phyloP scores from a whole-genome alignment of 2,329 filamentous ascomycete species.

The Pyrenophora seminiperda region DNA sequence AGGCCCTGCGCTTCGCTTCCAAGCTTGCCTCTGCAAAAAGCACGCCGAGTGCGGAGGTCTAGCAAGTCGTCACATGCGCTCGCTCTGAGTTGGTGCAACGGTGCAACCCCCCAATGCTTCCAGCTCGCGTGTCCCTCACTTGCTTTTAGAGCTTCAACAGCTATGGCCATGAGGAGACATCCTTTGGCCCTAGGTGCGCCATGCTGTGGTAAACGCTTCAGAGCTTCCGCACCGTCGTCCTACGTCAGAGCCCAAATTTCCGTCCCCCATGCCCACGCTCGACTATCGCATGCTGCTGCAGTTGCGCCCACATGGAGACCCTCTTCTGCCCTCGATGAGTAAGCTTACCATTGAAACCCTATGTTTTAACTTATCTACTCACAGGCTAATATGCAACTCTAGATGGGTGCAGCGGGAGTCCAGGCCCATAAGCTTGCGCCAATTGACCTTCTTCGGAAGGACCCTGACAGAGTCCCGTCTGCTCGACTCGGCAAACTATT shows the following conservation, averaged over 20 bases:
- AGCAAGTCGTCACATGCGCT: slow-evolving; percentile 18
- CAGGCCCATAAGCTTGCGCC: slow-evolving; percentile 91
- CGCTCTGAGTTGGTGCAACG: slow-evolving; percentile 9
- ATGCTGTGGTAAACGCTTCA: background rate
- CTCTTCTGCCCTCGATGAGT: slow-evolving; percentile 65
- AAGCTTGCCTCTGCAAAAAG: background rate
- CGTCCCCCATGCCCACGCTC: background rate
- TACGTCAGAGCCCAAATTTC: background rate
- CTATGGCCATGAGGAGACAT: slow-evolving; percentile 23
- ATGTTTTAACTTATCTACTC: too few species aligned
- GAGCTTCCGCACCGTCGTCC: slow-evolving; percentile 18
- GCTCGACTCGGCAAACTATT: slow-evolving; percentile 95
- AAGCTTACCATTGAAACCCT: slow-evolving; percentile 36
- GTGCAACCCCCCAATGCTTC: slow-evolving; percentile 5
- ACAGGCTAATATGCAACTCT: slow-evolving; percentile 4
- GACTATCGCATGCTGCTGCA: slow-evolving; percentile 34
- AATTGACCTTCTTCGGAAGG: slow-evolving; percentile 95
- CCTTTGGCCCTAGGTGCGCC: slow-evolving; percentile 10
- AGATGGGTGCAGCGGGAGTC: slow-evolving; percentile 95
- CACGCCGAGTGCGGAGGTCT: slow-evolving; percentile 13
- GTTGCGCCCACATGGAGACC: slow-evolving; percentile 63
- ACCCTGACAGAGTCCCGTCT: slow-evolving; percentile 88
- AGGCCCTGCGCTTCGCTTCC: background rate
- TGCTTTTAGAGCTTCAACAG: slow-evolving; percentile 22
- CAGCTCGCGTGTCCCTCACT: slow-evolving; percentile 17